These are phyloP conservation scores for Zygnema circumcarinatum DNA, from an alignment of 139 green algal species.

Conservation along the genomic window DNA sequence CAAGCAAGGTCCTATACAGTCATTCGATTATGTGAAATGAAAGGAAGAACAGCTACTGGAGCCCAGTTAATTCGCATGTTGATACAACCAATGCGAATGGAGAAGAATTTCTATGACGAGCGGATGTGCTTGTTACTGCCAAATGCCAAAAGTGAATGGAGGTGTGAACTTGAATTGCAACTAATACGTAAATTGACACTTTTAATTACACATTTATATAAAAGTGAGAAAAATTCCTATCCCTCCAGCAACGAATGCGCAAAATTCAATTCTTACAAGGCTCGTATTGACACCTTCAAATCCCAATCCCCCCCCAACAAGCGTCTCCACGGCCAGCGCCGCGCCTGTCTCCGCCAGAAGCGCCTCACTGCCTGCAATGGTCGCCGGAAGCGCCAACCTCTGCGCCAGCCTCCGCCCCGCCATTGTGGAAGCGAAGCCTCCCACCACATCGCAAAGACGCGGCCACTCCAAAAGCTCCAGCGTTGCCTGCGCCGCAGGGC, in stretches of 20 bases:
- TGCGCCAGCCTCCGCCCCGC: neutral
- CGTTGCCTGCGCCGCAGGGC: too few species aligned
- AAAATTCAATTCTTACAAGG: neutral
- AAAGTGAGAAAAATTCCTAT: neutral
- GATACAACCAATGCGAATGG: too few species aligned
- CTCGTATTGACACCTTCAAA: slow-evolving; percentile 12
- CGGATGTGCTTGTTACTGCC: too few species aligned
- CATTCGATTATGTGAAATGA: slow-evolving; percentile 2
- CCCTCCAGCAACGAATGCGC: neutral
- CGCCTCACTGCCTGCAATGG: slow-evolving; percentile 22
- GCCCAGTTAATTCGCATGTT: too few species aligned
- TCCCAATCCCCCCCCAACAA: neutral
- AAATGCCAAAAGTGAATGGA: too few species aligned
- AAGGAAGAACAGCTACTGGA: neutral
- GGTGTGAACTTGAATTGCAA: too few species aligned
- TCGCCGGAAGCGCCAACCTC: neutral
- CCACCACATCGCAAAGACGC: slow-evolving; percentile 13
- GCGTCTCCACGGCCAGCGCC: slow-evolving; percentile 4
- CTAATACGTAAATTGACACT: slow-evolving; percentile 13
- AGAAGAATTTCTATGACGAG: too few species aligned
- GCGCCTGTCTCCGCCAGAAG: slow-evolving; percentile 20
- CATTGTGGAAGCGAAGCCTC: slow-evolving; percentile 20
- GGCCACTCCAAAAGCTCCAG: slow-evolving; percentile 43
- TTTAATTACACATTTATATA: slow-evolving; percentile 21
- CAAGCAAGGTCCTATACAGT: neutral